A percentile compares a stretch with the other conserved stretches of the same genome.
These are phyloP conservation scores for Zanthoxylum bungeanum DNA, from an alignment of 345 rosid genomes.

Conservation along the genomic window DNA sequence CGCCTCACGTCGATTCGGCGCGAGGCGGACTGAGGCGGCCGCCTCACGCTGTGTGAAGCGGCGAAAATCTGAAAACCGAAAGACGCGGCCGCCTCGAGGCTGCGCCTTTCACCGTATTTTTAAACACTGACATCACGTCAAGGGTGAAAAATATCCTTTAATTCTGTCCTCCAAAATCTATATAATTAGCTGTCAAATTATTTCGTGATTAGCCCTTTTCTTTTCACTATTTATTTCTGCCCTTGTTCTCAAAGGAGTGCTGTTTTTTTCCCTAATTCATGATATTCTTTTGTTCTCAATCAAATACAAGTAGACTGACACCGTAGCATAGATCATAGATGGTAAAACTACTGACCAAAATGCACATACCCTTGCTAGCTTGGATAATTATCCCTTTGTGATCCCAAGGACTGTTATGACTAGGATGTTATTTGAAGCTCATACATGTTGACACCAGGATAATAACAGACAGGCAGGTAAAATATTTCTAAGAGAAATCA, in stretches of 20 bases:
- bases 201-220: neutral
- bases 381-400: conserved; percentile 2
- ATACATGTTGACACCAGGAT: neutral
- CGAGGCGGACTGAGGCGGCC: too few species aligned
- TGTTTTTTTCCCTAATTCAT: neutral
- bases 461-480: neutral
- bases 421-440: neutral
- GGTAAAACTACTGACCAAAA: neutral
- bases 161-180: neutral
- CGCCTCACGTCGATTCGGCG: too few species aligned
- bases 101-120: too few species aligned
- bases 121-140: neutral
- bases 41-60: too few species aligned
- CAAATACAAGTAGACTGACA: neutral
- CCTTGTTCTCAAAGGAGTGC: neutral
- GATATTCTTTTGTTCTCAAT: neutral
- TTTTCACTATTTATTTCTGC: neutral
- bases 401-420: neutral
- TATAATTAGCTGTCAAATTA: neutral
- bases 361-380: neutral
- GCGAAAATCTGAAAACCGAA: too few species aligned
- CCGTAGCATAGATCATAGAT: neutral
- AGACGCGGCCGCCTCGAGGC: too few species aligned
- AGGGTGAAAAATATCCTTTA: too few species aligned
- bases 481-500: neutral